phyloP scores from a whole-genome alignment of 2,329 filamentous ascomycete genomes.

The Paecilomyces niveus region DNA sequence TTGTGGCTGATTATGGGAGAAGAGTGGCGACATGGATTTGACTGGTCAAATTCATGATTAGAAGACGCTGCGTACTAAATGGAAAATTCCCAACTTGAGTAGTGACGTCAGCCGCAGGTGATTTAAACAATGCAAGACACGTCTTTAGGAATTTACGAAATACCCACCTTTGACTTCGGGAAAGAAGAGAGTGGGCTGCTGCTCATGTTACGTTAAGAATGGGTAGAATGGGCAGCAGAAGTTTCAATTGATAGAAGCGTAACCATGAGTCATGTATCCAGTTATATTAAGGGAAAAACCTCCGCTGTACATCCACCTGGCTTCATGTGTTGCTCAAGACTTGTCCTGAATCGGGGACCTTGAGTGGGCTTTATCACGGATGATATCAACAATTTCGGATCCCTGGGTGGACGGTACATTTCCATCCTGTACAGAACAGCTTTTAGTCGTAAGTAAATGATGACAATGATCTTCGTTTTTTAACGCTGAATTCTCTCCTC shows the following conservation, averaged over 20 bases:
- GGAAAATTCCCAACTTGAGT: no score
- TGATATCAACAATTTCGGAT: background rate
- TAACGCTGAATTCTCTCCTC: background rate
- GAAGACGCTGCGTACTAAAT: no score
- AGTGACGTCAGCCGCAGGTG: no score
- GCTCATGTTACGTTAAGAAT: no score
- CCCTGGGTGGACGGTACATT: background rate
- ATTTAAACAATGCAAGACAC: no score
- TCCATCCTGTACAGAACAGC: background rate
- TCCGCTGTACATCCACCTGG: background rate
- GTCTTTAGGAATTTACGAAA: no score
- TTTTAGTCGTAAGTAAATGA: background rate
- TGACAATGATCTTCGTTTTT: background rate
- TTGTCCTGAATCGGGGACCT: background rate
- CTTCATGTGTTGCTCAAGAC: background rate
- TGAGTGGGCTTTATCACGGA: background rate
- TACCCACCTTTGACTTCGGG: no score
- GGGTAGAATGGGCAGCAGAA: no score
- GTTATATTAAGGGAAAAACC: background rate
- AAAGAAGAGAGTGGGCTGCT: no score
- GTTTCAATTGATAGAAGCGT: no score
- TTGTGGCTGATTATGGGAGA: no score
- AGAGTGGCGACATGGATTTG: constrained; percentile 32
- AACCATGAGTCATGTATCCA: no score
- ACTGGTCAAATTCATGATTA: constrained; percentile 28